Evolutionary conservation across 371 early-diverging fungal species (phyloP).

Genomic region (Apophysomyces variabilis): DNA sequence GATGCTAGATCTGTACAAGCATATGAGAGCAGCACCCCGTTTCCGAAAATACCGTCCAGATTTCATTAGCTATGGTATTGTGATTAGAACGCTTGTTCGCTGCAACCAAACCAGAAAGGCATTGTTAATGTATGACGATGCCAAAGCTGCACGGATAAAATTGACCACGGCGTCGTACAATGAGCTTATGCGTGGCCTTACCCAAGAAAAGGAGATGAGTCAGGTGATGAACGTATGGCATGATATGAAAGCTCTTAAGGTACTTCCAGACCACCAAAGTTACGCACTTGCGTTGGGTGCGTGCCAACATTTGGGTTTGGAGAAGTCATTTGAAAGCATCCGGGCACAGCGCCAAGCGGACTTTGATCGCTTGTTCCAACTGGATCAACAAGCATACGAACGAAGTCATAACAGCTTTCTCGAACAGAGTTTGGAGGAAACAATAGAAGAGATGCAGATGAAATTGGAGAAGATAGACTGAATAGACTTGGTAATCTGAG

Average conservation of each 20-base stretch:
- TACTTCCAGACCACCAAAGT: slow-evolving; percentile 32
- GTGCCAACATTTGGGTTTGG: slow-evolving; percentile 40
- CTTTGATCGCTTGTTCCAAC: slow-evolving; percentile 23
- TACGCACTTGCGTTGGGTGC: slow-evolving; percentile 48
- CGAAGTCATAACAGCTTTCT: background rate
- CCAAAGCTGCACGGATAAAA: slow-evolving; percentile 22
- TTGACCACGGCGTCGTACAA: slow-evolving; percentile 37
- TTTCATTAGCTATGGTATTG: slow-evolving; percentile 43
- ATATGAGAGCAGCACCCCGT: slow-evolving; percentile 30
- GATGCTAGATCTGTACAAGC: slow-evolving; percentile 26
- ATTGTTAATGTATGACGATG: slow-evolving; percentile 41
- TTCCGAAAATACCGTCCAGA: slow-evolving; percentile 30
- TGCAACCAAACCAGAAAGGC: slow-evolving; percentile 35
- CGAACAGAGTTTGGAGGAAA: background rate
- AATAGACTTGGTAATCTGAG: too few relatives aligned
- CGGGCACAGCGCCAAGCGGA: slow-evolving; percentile 41
- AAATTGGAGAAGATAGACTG: slow-evolving; percentile 1
- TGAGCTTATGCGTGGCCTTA: slow-evolving; percentile 30
- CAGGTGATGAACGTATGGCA: slow-evolving; percentile 56
- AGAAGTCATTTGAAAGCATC: slow-evolving; percentile 32
- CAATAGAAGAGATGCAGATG: slow-evolving; percentile 2
- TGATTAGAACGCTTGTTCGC: slow-evolving; percentile 35
- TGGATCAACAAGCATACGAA: slow-evolving; percentile 18
- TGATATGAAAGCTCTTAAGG: slow-evolving; percentile 35
- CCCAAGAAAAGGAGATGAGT: slow-evolving; percentile 26